Evolutionary conservation across 257 asterid genomes (phyloP), one percentile per base, ranked within the genome.

Genomic region (Gynochthodes officinalis): DNA sequence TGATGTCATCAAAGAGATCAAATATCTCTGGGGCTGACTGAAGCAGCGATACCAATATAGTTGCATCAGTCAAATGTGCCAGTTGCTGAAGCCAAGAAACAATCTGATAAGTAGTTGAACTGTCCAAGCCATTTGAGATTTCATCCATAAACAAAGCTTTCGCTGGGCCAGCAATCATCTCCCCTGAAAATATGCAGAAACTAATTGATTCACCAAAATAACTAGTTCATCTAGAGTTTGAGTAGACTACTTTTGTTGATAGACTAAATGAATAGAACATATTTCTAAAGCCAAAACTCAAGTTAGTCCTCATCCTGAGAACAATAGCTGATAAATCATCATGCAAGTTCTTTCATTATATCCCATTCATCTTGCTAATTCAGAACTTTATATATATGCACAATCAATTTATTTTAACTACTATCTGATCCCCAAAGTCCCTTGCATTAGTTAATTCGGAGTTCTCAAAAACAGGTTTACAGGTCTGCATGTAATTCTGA

Each of bases 21-120:
- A 82, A 86, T n/a, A 87, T 80, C 76, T 86, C 91, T 25, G 89
- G 91, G 4, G 89, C 84, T 4, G 89, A 89, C 77, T 86, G 91
- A 74, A 84, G 91, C 73, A 86, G 89, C 8, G 91, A 79, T 46
- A 84, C 76, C 13, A 86, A 77, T 65, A 86, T 55, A 14, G 91
- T 86, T 37, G 89, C 84, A 35, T 82, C 89, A 25, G 82, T 75
- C 72, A 84, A 70, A 64, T 86, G 91, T 7, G 89, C 85, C 44
- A 86, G 78, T 55, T 86, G 87, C 71, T 80, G 88, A 69, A 86
- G 85, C 74, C 81, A 86, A 37, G 75, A 70, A 67, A 80, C 65
- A 21, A 86, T 80, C 81, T 86, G 87, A 72, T 84, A 84, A 2
- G 91, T 82, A 23, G 91, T 86, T 12, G 89, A 86, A 78, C 89